Conservation (phyloP, 169 alveolate genomes). For the Plasmodium knowlesi region DNA sequence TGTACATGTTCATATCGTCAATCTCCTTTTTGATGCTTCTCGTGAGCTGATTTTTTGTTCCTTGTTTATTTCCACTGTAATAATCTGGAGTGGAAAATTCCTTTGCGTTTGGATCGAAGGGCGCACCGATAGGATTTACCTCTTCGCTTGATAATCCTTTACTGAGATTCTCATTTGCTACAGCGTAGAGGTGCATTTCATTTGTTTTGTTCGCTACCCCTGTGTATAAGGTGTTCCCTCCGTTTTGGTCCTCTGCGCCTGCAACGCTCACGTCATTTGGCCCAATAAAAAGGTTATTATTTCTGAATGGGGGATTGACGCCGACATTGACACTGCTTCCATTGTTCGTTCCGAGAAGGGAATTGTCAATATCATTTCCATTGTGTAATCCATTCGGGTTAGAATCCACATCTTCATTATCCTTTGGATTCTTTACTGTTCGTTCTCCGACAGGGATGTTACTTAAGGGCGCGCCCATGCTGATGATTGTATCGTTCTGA, state of each 20-base stretch:
- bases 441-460: not conserved
- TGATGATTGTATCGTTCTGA: not conserved
- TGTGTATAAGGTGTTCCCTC: not conserved
- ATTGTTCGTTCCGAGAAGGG: not conserved
- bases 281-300: not conserved
- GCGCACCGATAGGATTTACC: not conserved
- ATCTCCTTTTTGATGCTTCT: constrained; percentile 22
- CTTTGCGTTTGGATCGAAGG: not conserved
- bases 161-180: not conserved
- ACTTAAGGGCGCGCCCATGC: not conserved
- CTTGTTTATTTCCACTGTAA: not conserved
- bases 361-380: not conserved
- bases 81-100: constrained; percentile 5
- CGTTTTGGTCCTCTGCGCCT: not conserved
- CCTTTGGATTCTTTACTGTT: not conserved
- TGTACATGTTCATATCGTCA: constrained; percentile 25
- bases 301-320: not conserved
- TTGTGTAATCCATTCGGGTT: not conserved
- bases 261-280: not conserved
- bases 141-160: constrained; percentile 32
- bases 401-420: not conserved
- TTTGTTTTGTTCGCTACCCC: not conserved
- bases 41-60: not conserved
- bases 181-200: not conserved
- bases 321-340: not conserved